Base-by-base conservation (phyloP, 2,329 filamentous ascomycete species). In the Whalleya microplaca region DNA sequence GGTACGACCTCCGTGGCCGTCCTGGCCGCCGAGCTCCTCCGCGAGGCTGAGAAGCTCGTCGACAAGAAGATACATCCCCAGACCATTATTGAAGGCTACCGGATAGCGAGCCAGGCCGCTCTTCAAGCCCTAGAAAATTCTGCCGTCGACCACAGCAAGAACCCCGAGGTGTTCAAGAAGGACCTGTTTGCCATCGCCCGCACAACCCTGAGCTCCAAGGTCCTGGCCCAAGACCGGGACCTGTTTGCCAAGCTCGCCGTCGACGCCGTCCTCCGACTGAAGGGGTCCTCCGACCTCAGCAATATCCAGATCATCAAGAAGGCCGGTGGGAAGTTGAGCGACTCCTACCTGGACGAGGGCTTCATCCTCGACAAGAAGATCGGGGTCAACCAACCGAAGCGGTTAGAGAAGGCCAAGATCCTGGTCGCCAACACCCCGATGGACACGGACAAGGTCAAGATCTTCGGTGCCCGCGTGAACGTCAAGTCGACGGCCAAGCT, bases 301-400 rank as follows among this genome's bases (percentile, higher is more conserved):
- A 93, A 98, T 73, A 99, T 99, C 65, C 95, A 99, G 76, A 93
- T 99, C 71, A 99, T 99, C 81, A 99, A 99, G 84, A 99, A 99
- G 83, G 90, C 94, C 2, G 95, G 95, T 67, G 95, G 95, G 68
- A 99, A 98, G 83, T 86, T 99, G 56, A 95, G 88, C 74, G 95
- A 99, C 75, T 98, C 94, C 12, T 99, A 99, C 77, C 84, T 99
- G 42, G 95, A 99, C 72, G 92, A 97, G 70, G 95, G 95, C 4
- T 99, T 99, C 80, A 98, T 99, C 71, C 81, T 99, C 52, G 95
- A 99, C 80, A 99, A 99, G 85, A 96, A 94, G 80, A 96, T 99
- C 64, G 95, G 95, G 66, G 94, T 98, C 56, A 98, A 98, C 81
- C 95, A 99, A 77, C 95, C 95, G 52, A 98, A 98, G 83, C 84